Conservation (phyloP, 768 basidiomycete species). For the Arthromyces matolae region DNA sequence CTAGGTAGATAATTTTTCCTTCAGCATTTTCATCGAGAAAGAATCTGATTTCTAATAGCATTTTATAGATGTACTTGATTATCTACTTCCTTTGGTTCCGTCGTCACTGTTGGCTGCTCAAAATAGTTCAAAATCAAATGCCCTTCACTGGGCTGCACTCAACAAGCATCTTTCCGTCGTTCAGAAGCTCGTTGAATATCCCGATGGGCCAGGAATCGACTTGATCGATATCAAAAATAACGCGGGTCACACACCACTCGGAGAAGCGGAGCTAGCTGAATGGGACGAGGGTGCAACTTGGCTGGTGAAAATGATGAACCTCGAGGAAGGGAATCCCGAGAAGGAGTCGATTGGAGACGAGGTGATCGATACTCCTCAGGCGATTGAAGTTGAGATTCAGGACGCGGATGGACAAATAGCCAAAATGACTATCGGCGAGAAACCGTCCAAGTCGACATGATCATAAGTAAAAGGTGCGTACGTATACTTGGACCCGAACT, state of each 20-base stretch:
- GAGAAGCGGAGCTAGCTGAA: constrained; percentile 73
- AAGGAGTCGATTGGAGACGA: constrained; percentile 37
- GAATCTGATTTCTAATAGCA: constrained; percentile 44
- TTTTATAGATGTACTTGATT: constrained; percentile 66
- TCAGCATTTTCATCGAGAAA: constrained; percentile 9
- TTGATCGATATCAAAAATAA: constrained; percentile 75
- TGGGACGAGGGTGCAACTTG: constrained; percentile 85
- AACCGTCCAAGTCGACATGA: constrained; percentile 7
- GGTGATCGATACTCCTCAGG: constrained; percentile 28
- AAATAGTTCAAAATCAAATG: constrained; percentile 75
- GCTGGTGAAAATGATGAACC: constrained; percentile 78
- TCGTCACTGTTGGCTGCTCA: constrained; percentile 53
- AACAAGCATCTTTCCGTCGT: constrained; percentile 71
- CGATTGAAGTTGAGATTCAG: constrained; percentile 67
- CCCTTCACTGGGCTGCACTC: constrained; percentile 89
- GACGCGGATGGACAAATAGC: constrained; percentile 70
- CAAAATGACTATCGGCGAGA: constrained; percentile 50
- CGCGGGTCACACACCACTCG: constrained; percentile 73
- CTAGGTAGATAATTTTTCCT: constrained; percentile 49
- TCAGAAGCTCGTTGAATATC: constrained; percentile 55
- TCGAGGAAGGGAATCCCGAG: constrained; percentile 46
- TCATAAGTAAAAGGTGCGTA: background rate
- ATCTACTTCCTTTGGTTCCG: constrained; percentile 60
- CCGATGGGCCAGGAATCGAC: constrained; percentile 55
- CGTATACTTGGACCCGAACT: background rate